Conservation (phyloP, 768 basidiomycete species). For the Cystofilobasidium bisporidii region DNA sequence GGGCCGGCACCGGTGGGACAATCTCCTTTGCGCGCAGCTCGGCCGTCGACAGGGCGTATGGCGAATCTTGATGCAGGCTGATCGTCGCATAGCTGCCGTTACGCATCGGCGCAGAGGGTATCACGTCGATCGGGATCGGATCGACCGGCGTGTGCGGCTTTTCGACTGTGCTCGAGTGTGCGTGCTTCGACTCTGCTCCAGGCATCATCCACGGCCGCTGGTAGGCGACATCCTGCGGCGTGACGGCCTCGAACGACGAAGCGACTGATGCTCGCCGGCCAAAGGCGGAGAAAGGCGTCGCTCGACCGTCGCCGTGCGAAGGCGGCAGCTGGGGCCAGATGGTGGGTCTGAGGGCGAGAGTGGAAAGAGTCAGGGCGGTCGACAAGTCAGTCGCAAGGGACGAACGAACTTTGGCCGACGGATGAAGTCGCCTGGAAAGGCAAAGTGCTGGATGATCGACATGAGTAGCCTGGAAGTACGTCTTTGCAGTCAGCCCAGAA, state of each 20-base stretch:
- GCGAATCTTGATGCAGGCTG: background rate
- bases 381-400: background rate
- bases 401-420: background rate
- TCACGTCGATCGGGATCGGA: background rate
- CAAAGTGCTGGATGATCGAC: slow-evolving; percentile 4
- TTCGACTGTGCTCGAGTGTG: background rate
- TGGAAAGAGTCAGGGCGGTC: background rate
- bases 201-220: background rate
- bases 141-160: background rate
- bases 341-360: background rate
- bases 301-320: background rate
- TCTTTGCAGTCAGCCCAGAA: too few species aligned
- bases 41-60: background rate
- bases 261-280: background rate
- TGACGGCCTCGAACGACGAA: background rate
- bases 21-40: background rate
- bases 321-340: slow-evolving; percentile 5
- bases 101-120: background rate
- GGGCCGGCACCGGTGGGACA: background rate
- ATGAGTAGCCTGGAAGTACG: background rate
- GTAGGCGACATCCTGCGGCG: background rate
- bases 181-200: background rate
- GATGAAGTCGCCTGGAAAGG: slow-evolving; percentile 19
- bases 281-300: background rate
- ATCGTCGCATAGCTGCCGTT: background rate